Base-by-base conservation (phyloP, 2,329 filamentous ascomycete species). In the Sporothrix pallida region DNA sequence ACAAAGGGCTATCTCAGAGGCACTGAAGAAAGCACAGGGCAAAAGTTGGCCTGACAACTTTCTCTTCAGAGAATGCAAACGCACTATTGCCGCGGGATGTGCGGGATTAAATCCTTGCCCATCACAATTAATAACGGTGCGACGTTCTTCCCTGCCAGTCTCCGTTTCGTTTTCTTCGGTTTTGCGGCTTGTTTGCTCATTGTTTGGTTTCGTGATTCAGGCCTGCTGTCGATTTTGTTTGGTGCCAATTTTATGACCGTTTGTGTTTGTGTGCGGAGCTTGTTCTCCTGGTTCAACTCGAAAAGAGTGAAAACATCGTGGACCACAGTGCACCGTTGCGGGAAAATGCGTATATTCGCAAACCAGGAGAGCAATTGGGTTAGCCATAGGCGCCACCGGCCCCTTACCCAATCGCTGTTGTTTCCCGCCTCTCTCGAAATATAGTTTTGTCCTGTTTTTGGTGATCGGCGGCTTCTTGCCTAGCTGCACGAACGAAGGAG, bases 31-130 rank as follows among this genome's bases (percentile, higher is more conserved):
- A 37, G 31, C 52, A 54, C 52, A 17, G 48, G 48, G 6, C 12
- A 56, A 63, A 71, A 60, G 69, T 60, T 71, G 50, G 31, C 69
- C 54, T 48, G 69, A 42, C 54, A n/a, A 71, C 56, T 52, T 37
- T 17, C 2, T 52, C 4, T 60, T 31, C 68, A 70, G 26, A 17
- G 10, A 17, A 12, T 69, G 42, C 17, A 44, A 23, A 8, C 50
- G 9, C 9, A 56, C 15, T 56, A 26, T 26, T 23, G 10, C 12
- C 20, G 42, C 42, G 56, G 69, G 20, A 63, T 9, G 56, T 63
- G 70, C 44, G 56, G 70, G 70, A 71, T 63, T 71, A 63, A 60
- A 71, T 46, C 42, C 44, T 26, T 71, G 44, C 42, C 26, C 58
- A 71, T 71, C 70, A 31, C 58, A 71, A 71, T 63, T 42, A 71